Base-by-base conservation (phyloP, 2,329 filamentous ascomycete species). In the Calonectria pauciramosa region DNA sequence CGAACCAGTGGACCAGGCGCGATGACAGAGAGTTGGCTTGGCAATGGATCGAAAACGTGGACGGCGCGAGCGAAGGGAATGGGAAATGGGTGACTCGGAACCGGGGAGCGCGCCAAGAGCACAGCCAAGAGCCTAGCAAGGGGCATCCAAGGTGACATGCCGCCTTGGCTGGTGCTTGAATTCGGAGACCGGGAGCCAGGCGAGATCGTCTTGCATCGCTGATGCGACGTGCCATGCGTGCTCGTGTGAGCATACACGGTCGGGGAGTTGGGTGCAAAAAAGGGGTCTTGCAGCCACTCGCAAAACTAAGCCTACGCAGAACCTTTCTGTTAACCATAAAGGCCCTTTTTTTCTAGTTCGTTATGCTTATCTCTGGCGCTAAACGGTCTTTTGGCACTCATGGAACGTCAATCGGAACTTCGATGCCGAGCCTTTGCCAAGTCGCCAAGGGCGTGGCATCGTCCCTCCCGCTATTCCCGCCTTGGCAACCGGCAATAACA, bases 321-420 rank as follows among this genome's bases (percentile, higher is more conserved):
- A 63, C 36, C 56, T 63, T 63, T 63, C 56, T 16, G 11, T 63
- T 63, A 63, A 63, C 56, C 56, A 63, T 63, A 63, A 63, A 18
- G 4, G 3, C 26, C 23, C 8, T 30, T 41, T 41, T 34, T 41
- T 30, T 63, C 18, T 41, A 41, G 23, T 63, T 20, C 7, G 34
- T 30, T 63, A 38, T 38, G 56, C 56, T 63, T 63, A 63, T 63
- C 56, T 63, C 56, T 26, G 16, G 11, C 56, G 56, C 56, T 63
- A 36, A 36, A 63, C 36, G 56, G 38, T 16, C n/a, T 23, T 28
- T 41, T 23, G 23, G 4, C 34, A 3, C 26, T 34, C 23, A 63
- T 63, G 56, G 56, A 63, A 63, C 56, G 56, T 63, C 34, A 63
- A 63, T 41, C 56, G 56, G 56, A 41, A 63, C 56, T 63, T 41